Evolutionary conservation across 345 rosid genomes (phyloP).

Genomic region (Murraya paniculata): DNA sequence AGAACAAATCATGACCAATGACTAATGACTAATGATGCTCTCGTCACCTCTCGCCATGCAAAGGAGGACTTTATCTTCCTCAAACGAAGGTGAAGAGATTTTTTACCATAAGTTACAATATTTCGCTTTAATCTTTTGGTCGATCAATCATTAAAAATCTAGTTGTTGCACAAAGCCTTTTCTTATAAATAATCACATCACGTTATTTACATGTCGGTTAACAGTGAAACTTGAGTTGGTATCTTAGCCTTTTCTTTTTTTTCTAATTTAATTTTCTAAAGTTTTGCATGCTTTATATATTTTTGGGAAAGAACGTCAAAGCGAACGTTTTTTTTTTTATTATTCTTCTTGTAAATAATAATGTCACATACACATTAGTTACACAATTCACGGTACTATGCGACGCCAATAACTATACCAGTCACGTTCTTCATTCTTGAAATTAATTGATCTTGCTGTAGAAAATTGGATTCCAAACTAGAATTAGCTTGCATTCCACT

Average conservation of each 20-base stretch:
- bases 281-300: background rate
- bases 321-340: background rate
- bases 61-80: no score
- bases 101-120: no score
- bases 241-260: background rate
- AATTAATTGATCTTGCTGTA: background rate
- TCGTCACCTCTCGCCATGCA: no score
- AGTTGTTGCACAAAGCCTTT: background rate
- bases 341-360: background rate
- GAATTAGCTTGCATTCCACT: no score
- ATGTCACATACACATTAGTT: background rate
- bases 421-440: background rate
- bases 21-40: no score
- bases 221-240: background rate
- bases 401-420: background rate
- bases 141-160: background rate
- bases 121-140: no score
- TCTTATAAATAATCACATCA: background rate
- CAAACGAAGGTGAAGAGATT: no score
- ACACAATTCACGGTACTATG: background rate
- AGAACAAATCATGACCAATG: no score
- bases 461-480: no score
- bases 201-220: background rate
- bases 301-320: background rate
- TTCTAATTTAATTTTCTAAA: background rate